A percentile compares a stretch with the other conserved stretches of the same genome.
phyloP scores from a whole-genome alignment of 352 stramenopile species.

The Achlya hypogyna region DNA sequence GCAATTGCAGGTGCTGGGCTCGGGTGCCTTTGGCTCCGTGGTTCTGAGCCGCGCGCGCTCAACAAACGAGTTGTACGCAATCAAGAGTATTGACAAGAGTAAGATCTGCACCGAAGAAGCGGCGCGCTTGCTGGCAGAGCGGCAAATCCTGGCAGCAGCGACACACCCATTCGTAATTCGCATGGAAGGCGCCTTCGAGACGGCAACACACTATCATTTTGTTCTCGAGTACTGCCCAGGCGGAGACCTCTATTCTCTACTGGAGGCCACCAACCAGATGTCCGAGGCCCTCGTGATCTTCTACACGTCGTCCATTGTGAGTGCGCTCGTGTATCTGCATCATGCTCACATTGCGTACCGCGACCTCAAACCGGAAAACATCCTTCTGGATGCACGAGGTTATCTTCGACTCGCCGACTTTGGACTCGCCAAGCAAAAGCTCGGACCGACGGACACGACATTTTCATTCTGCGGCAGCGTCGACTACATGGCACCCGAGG shows the following conservation, averaged over 20 bases:
- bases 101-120: constrained; percentile 14
- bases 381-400: constrained; percentile 82
- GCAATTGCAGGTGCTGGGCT: constrained; percentile 12
- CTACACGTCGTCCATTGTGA: constrained; percentile 94
- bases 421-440: constrained; percentile 62
- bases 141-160: background rate
- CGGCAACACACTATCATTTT: constrained; percentile 31
- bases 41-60: constrained; percentile 11
- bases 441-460: constrained; percentile 42
- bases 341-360: constrained; percentile 74
- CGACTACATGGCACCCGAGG: constrained; percentile 80
- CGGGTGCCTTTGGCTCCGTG: constrained; percentile 13
- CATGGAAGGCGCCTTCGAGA: constrained; percentile 12
- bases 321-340: constrained; percentile 89
- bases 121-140: constrained; percentile 7
- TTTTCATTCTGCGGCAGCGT: constrained; percentile 63
- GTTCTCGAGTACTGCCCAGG: constrained; percentile 65
- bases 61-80: constrained; percentile 10
- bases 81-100: constrained; percentile 20
- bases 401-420: constrained; percentile 85
- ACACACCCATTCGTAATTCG: constrained; percentile 10
- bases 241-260: constrained; percentile 86
- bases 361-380: constrained; percentile 89
- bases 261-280: constrained; percentile 89
- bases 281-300: constrained; percentile 88